Evolutionary conservation across 202 grass and related monocot genomes (phyloP), one percentile per base, ranked within the genome.

Genomic region (Alloteropsis angusta): DNA sequence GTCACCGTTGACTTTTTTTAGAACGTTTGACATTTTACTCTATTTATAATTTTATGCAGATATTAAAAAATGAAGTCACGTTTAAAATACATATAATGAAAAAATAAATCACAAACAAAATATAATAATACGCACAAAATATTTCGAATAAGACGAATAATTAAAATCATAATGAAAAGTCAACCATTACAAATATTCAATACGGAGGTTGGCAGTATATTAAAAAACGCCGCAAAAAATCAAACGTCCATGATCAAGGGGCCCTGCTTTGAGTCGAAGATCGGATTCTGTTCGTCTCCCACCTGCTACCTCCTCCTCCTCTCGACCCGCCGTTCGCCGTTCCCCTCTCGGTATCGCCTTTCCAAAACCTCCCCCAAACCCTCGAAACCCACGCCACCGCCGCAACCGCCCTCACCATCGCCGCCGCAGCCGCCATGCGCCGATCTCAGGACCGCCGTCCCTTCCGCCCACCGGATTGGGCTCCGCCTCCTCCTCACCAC

Each of bases 331-430:
- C 45, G 50, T 67, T 50, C 61, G 48, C 19, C 76, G 71, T 75
- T 65, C 56, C 52, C 74, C 46, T 72, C 79, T 17, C 30, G 30
- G 28, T 3, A 1, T 30, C 25, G 9, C 42, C 32, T 49, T 34
- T 41, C 47, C 67, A 68, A 85, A 89, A 78, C 71, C 78, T 81
- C 73, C 34, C 17, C 13, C 70, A 81, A 89, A 82, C 85, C 59
- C 85, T 87, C 25, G 54, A n/a, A 67, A 59, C 13, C 64, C 36
- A 1, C 80, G 65, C 49, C 11, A 16, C 47, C 63, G n/a, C 12
- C 23, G 35, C 28, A 30, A 0, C 10, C 42, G 45, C 35, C 62
- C n/a, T 13, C 12, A 23, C 64, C 62, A 5, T 18, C 15, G 3
- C 23, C 59, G 19, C 26, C 44, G 44, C 41, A 14, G 22, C 6